Conservation (phyloP, 2,329 filamentous ascomycete species). For the Aspergillus jensenii region DNA sequence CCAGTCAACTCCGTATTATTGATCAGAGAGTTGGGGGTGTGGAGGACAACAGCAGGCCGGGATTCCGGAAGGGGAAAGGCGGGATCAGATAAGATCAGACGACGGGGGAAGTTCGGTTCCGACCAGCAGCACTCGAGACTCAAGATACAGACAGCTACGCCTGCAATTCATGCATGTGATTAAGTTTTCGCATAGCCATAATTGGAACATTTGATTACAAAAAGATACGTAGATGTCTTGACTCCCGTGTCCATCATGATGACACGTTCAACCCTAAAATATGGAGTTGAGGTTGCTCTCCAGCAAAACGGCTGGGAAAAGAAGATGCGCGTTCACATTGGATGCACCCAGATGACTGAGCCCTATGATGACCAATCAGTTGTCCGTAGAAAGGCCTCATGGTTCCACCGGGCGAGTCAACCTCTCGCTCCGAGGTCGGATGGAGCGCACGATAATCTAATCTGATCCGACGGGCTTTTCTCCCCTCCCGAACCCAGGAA, state of each 20-base stretch:
- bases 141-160: background rate
- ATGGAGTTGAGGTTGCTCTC: background rate
- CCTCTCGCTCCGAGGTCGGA: constrained; percentile 23
- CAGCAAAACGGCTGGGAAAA: background rate
- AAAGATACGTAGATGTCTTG: background rate
- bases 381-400: background rate
- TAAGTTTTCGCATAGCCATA: background rate
- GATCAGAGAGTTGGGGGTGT: background rate
- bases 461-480: constrained; percentile 29
- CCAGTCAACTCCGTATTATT: background rate
- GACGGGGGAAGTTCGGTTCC: constrained; percentile 14
- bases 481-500: background rate
- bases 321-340: background rate
- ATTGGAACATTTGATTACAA: background rate
- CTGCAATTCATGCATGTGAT: background rate
- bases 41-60: background rate
- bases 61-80: constrained; percentile 15
- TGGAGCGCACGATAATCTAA: constrained; percentile 32
- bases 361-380: constrained; percentile 3
- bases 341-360: background rate
- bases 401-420: background rate
- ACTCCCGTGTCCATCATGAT: background rate
- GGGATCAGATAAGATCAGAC: constrained; percentile 29
- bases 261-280: constrained; percentile 5
- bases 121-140: background rate